These are phyloP conservation scores for Sporothrix sp. DNA, from an alignment of 2,329 filamentous ascomycete species.

Conservation along the genomic window DNA sequence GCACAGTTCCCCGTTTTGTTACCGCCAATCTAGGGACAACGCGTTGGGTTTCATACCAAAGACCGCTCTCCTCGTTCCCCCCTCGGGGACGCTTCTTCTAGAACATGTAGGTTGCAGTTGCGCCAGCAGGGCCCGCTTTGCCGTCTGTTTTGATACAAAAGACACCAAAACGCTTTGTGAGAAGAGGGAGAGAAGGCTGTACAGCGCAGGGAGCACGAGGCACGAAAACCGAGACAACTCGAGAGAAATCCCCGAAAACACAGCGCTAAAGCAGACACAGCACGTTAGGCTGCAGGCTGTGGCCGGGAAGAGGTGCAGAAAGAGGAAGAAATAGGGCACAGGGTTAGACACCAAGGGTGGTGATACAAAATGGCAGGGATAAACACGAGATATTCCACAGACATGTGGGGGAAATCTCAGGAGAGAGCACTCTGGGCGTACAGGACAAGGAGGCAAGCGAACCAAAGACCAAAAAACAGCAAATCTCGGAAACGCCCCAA, in stretches of 20 bases:
- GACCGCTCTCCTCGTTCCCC: too few relatives aligned
- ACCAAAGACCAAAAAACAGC: not conserved
- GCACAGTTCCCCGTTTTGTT: too few relatives aligned
- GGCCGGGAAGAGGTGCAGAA: not conserved
- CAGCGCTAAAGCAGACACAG: too few relatives aligned
- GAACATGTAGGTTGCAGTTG: constrained; percentile 1
- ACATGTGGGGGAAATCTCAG: constrained; percentile 7
- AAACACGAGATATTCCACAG: constrained; percentile 11
- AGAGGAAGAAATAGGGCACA: not conserved
- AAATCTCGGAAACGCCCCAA: not conserved
- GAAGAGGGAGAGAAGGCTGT: not conserved
- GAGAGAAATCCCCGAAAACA: constrained; percentile 3
- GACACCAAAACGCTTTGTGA: too few relatives aligned
- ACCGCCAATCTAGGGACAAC: too few relatives aligned
- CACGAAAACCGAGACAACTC: not conserved
- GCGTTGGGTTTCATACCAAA: too few relatives aligned
- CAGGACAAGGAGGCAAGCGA: constrained; percentile 8
- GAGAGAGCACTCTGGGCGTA: too few relatives aligned
- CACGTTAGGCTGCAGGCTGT: too few relatives aligned
- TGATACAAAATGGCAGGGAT: constrained; percentile 1
- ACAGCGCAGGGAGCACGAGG: not conserved
- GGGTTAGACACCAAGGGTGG: not conserved
- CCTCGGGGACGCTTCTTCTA: too few relatives aligned
- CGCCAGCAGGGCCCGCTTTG: too few relatives aligned
- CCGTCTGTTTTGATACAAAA: too few relatives aligned